Base-by-base conservation (phyloP, 2,329 filamentous ascomycete species). In the Plectosphaerella cucumerina region DNA sequence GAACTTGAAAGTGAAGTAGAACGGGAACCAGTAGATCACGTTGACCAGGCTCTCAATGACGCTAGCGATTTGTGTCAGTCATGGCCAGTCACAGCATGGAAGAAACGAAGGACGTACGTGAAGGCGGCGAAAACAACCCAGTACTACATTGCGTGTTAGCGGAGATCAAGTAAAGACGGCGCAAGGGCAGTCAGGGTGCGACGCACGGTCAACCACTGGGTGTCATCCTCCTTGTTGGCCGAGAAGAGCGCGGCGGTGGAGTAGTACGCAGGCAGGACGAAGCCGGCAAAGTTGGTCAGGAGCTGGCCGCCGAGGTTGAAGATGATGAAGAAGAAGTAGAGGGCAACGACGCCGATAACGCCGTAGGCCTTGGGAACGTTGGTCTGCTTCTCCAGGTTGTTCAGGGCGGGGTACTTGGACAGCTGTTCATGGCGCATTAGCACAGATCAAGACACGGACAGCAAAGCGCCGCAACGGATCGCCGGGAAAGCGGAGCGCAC, bases 1-100 rank as follows among this genome's bases (percentile, higher is more conserved):
- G 69, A 99, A 97, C 84, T 99, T 99, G 88, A 99, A 97, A 69
- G 92, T 93, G 76, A 90, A 99, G 87, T 99, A 99, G 80, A 99
- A 99, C 68, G 94, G 88, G 79, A 95, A 90, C 89, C 89, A 95
- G 82, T 94, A 94, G 57, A 93, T 88, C 57, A 90, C 87, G 73
- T 81, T 91, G 65, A 95, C 74, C 55, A 88, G 80, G 71, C 87
- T 91, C 81, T 95, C 90, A 62, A 90, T 67, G 47, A 94, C 87
- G 56, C 80, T 85, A 59, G 14, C 46, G 15, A 18, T 54, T 49
- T 46, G 21, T 18, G 50, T 56, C 45, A 53, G 52, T 17, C 46
- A 15, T 14, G 12, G 22, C n/a, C 3, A 9, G 14, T 31, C 45
- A 31, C 34, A 21, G 22, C 37, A 58, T 50, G 58, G 47, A 11